Evolutionary conservation across 768 basidiomycete species (phyloP).

Genomic region (Hypsizygus marmoreus): DNA sequence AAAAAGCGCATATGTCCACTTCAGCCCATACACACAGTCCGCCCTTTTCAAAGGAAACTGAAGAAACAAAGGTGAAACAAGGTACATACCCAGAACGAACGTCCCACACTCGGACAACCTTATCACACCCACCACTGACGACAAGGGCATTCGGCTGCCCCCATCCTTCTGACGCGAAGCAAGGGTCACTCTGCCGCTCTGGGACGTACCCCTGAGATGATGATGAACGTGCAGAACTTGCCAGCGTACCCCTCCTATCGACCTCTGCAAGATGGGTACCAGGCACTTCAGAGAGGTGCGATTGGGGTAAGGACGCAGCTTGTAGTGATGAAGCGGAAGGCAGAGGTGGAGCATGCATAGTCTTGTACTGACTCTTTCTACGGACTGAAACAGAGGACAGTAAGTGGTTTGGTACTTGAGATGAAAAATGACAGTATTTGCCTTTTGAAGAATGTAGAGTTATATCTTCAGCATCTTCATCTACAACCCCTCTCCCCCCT

Average conservation of each 20-base stretch:
- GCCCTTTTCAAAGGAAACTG: too few species aligned
- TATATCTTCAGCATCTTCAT: slow-evolving; percentile 8
- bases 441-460: too few species aligned
- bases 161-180: slow-evolving; percentile 82
- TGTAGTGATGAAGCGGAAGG: neutral
- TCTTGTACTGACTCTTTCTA: neutral
- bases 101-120: slow-evolving; percentile 92
- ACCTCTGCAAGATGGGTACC: too few species aligned
- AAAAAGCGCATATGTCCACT: too few species aligned
- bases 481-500: slow-evolving; percentile 8
- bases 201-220: too few species aligned
- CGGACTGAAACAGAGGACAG: too few species aligned
- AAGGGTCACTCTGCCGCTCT: slow-evolving; percentile 49
- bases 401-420: too few species aligned
- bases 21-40: too few species aligned
- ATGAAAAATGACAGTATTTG: too few species aligned
- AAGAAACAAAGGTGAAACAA: neutral
- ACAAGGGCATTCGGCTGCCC: slow-evolving; percentile 82
- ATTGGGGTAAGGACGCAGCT: neutral
- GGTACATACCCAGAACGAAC: slow-evolving; percentile 72
- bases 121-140: slow-evolving; percentile 93
- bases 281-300: too few species aligned
- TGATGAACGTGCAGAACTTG: too few species aligned
- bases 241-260: too few species aligned
- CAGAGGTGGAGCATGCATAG: neutral